These are phyloP conservation scores for Cryptococcus amylolentus DNA, from an alignment of 1,284 basidiomycete species.

Conservation along the genomic window DNA sequence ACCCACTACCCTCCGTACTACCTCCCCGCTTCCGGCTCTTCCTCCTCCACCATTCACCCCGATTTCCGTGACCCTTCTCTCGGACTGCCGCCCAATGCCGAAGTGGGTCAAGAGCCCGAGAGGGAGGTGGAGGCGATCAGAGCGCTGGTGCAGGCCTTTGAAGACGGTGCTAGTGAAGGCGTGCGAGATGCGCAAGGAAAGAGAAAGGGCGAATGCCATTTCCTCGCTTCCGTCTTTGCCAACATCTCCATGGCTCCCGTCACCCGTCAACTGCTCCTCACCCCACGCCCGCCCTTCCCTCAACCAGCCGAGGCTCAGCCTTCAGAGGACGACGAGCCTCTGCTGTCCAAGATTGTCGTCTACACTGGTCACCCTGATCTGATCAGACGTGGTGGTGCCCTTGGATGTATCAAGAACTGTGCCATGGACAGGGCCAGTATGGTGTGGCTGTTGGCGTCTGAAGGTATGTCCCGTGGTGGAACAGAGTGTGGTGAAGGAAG, in stretches of 20 bases:
- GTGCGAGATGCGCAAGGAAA: constrained; percentile 52
- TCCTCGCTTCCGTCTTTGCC: constrained; percentile 85
- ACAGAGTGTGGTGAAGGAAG: not conserved
- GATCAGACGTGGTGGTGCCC: constrained; percentile 79
- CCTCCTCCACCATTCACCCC: constrained; percentile 58
- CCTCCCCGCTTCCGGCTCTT: constrained; percentile 68
- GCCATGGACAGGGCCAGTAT: constrained; percentile 47
- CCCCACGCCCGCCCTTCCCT: constrained; percentile 46
- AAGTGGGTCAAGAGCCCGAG: constrained; percentile 55
- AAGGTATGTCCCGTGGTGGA: constrained; percentile 19
- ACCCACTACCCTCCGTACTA: constrained; percentile 56
- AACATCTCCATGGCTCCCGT: constrained; percentile 64
- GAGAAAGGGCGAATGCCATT: constrained; percentile 75
- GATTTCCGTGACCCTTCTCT: constrained; percentile 40
- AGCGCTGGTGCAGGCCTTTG: constrained; percentile 79
- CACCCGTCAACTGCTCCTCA: constrained; percentile 39
- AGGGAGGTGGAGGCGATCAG: constrained; percentile 64
- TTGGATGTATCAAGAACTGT: constrained; percentile 69
- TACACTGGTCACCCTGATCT: constrained; percentile 85
- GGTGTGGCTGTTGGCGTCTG: constrained; percentile 45
- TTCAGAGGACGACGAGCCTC: constrained; percentile 60
- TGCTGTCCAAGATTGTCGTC: constrained; percentile 71
- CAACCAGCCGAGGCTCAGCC: constrained; percentile 27
- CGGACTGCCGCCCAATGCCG: constrained; percentile 60
- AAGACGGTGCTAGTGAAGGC: constrained; percentile 63